A percentile compares a stretch with the other conserved stretches of the same genome.
Evolutionary conservation across 768 basidiomycete genomes (phyloP).

Genomic region (Pleurotus djamor): DNA sequence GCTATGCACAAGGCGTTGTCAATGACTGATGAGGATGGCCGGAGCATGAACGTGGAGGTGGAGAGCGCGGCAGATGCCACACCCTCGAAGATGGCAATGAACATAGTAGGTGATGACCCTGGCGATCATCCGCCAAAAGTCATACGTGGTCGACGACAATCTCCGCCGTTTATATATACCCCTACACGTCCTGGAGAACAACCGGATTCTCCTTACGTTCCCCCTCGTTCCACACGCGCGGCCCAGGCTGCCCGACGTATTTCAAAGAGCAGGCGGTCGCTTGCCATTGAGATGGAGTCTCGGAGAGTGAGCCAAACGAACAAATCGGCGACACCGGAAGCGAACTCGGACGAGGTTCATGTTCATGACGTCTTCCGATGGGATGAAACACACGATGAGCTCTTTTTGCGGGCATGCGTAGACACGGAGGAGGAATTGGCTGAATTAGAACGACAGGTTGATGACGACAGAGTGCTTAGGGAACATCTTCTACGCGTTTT

Average conservation of each 20-base stretch:
- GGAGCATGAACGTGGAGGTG: not conserved
- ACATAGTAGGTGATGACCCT: not conserved
- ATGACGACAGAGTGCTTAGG: not conserved
- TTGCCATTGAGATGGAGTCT: constrained; percentile 27
- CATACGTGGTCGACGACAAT: constrained; percentile 5
- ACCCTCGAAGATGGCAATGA: not conserved
- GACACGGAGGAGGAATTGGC: not conserved
- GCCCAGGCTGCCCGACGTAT: constrained; percentile 27
- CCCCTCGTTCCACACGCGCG: constrained; percentile 25
- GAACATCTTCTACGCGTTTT: not conserved
- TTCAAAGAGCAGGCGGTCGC: constrained; percentile 29
- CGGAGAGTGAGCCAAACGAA: too few species aligned
- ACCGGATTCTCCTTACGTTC: constrained; percentile 21
- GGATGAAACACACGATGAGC: not conserved
- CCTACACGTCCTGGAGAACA: constrained; percentile 15
- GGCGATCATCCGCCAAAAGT: constrained; percentile 1
- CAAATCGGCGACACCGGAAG: not conserved
- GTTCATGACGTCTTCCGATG: not conserved
- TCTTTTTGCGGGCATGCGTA: not conserved
- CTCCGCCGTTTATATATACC: constrained; percentile 16
- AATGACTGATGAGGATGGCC: constrained; percentile 10
- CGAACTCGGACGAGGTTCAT: too few species aligned
- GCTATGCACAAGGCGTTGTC: constrained; percentile 7
- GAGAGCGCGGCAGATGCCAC: not conserved
- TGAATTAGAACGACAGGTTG: constrained; percentile 1